Percentiles rank a stretch among this genome's conserved stretches.
phyloP scores from a whole-genome alignment of 805 yeast genomes.

The Wickerhamomyces chaumierensis region DNA sequence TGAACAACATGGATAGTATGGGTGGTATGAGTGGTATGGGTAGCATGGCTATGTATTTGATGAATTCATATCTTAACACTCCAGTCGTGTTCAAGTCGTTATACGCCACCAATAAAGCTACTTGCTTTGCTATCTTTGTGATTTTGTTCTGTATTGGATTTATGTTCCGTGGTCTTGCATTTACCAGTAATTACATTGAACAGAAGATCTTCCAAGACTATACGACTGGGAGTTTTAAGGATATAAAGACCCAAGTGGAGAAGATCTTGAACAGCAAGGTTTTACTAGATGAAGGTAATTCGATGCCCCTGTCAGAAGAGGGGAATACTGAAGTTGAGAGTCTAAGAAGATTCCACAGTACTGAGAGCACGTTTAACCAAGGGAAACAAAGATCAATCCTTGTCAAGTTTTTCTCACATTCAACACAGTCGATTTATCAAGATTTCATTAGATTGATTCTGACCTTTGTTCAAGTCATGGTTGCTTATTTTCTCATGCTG shows the following conservation, averaged over 20 bases:
- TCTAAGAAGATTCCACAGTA: neutral
- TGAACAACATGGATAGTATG: no score
- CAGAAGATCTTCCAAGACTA: conserved; percentile 35
- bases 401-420: conserved; percentile 24
- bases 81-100: conserved; percentile 55
- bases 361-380: neutral
- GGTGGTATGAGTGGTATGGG: no score
- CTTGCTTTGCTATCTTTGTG: conserved; percentile 66
- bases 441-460: conserved; percentile 46
- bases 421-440: conserved; percentile 27
- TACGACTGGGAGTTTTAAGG: neutral
- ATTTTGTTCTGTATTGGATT: conserved; percentile 49
- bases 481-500: conserved; percentile 67
- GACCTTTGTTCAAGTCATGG: conserved; percentile 52
- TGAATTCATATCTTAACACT: conserved; percentile 35
- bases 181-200: conserved; percentile 52
- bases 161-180: conserved; percentile 46
- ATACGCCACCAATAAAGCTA: conserved; percentile 40
- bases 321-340: neutral
- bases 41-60: conserved; percentile 57
- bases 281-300: neutral
- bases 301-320: neutral
- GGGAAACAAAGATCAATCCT: conserved; percentile 11
- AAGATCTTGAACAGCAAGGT: neutral
- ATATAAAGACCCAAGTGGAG: neutral